These are phyloP conservation scores for Fusarium continuum DNA, from an alignment of 2,329 filamentous ascomycete genomes.

Conservation along the genomic window DNA sequence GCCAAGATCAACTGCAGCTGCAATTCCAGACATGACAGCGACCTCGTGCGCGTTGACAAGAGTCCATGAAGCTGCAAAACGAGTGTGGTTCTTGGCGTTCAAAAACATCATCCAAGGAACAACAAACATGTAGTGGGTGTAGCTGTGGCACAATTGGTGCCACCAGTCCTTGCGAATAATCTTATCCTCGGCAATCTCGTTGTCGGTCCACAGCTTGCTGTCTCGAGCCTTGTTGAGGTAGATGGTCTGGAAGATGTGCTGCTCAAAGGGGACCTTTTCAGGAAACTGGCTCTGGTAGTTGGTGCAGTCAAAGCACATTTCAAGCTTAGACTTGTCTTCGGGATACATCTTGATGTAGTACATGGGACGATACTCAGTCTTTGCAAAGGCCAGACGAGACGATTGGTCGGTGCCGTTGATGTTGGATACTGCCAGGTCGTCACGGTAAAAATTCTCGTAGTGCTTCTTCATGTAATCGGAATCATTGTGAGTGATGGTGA, in stretches of 20 bases:
- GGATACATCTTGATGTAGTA: slow-evolving; percentile 36
- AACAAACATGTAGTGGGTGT: slow-evolving; percentile 23
- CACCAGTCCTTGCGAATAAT: slow-evolving; percentile 32
- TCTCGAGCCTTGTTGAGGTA: slow-evolving; percentile 57
- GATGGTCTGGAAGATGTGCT: slow-evolving; percentile 59
- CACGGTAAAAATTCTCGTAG: slow-evolving; percentile 27
- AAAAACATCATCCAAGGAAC: slow-evolving; percentile 30
- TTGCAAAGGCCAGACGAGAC: slow-evolving; percentile 17
- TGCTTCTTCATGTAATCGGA: slow-evolving; percentile 30
- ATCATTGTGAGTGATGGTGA: slow-evolving; percentile 27
- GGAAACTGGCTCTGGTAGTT: slow-evolving; percentile 33
- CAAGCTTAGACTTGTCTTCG: slow-evolving; percentile 24
- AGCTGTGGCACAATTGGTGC: slow-evolving; percentile 26
- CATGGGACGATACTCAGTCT: slow-evolving; percentile 28
- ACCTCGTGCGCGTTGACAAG: slow-evolving; percentile 20
- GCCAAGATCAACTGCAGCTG: slow-evolving; percentile 20
- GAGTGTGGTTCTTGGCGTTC: slow-evolving; percentile 26
- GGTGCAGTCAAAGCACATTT: slow-evolving; percentile 32
- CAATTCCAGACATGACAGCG: slow-evolving; percentile 23
- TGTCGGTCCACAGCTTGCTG: slow-evolving; percentile 20
- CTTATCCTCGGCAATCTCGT: slow-evolving; percentile 24
- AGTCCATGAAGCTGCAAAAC: slow-evolving; percentile 21
- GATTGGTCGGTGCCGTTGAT: slow-evolving; percentile 19
- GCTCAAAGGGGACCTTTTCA: slow-evolving; percentile 25
- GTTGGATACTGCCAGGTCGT: slow-evolving; percentile 20